Base-by-base conservation (phyloP, 305 asterid genomes). In the Fraxinus angustifolia region DNA sequence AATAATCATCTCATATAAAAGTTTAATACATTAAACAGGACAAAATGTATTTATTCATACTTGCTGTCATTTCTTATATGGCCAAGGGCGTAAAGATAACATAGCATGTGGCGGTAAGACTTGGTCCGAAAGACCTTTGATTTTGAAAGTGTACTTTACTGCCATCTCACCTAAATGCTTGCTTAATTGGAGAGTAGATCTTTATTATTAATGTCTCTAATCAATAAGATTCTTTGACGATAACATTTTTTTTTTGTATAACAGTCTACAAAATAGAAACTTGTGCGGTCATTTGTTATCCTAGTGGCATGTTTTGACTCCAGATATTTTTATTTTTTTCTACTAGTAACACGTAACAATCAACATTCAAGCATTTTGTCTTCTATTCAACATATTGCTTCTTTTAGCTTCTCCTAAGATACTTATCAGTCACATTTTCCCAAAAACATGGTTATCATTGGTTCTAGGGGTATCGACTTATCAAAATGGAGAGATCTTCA, bases 391-490 rank as follows among this genome's bases (percentile, higher is more conserved):
- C 21, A 70, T 70, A 30, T 70, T 70, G 75, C 75, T 70, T 4
- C 42, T 31, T 67, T 31, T 70, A 70, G 75, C 75, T 70, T 70
- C 75, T 4, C 75, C 75, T 30, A 14, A 70, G 36, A 70, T 16
- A 70, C 21, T 30, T 33, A 31, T 16, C 74, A 5, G 26, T 30
- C 42, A 30, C 75, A 14, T 70, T 70, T 70, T n/a, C 21, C 36
- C 34, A 26, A 70, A 70, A 70, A 70, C 42, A 5, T 31, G 74
- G 76, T 71, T 72, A 72, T 72, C 48, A 34, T 38, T 80, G 81
- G 10, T 78, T 84, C 74, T 33, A 96, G 99, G 88, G 98, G 98
- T 82, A 85, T 94, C 71, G 98, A 94, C 86, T 92, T 96, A 88
- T 88, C 93, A 26, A 86, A 71, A 73, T 96, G 99, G 99, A 93